Conservation (phyloP, 2,329 filamentous ascomycete genomes). For the Aspergillus versicolor region DNA sequence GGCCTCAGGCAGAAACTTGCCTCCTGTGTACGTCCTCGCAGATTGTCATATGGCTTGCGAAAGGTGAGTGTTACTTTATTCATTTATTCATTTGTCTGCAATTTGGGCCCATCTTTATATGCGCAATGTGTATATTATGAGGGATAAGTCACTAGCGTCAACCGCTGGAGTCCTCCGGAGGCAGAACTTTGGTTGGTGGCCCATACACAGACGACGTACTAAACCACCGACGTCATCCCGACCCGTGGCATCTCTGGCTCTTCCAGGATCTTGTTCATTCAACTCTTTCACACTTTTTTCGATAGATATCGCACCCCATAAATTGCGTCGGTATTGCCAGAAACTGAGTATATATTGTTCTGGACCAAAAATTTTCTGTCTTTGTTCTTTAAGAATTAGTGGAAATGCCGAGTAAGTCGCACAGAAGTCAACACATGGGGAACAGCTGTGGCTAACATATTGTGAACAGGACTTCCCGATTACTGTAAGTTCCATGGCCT, state of each 20-base stretch:
- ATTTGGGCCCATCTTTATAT: no score
- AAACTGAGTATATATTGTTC: not conserved
- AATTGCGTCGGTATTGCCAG: not conserved
- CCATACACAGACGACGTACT: no score
- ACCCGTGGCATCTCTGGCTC: not conserved
- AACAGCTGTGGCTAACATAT: constrained; percentile 2
- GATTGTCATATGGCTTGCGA: not conserved
- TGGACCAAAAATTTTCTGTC: not conserved
- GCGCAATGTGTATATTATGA: no score
- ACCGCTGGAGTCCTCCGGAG: no score
- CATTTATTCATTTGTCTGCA: no score
- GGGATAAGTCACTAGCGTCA: no score
- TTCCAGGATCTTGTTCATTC: not conserved
- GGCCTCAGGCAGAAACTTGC: constrained; percentile 8
- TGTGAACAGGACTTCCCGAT: constrained; percentile 30
- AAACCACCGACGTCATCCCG: not conserved
- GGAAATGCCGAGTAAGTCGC: constrained; percentile 25
- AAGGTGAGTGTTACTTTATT: no score
- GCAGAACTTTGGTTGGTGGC: no score
- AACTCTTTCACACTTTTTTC: not conserved
- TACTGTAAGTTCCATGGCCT: constrained; percentile 37
- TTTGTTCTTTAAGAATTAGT: not conserved
- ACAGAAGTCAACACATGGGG: not conserved
- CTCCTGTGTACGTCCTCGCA: not conserved
- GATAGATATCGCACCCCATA: not conserved